Base-by-base conservation (phyloP, 73 alveolate genomes). In the Blepharisma stoltei region DNA sequence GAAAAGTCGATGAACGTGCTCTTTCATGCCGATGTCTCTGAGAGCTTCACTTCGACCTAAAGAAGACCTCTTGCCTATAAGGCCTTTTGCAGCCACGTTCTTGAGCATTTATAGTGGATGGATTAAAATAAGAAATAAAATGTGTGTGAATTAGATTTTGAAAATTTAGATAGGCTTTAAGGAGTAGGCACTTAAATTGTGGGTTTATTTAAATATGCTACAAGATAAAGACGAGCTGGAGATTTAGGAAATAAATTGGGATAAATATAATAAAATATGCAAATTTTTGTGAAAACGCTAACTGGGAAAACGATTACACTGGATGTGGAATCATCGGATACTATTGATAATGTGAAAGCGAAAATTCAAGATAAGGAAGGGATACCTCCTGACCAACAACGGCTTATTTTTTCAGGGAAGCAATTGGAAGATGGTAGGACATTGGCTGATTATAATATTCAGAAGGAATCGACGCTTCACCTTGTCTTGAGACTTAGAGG, bases 11-110 rank as follows among this genome's bases (percentile, higher is more conserved):
- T 68, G 60, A 23, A 82, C 86, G 70, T 82, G 84, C 54, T 81
- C 86, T 43, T 81, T 67, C 79, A 81, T 65, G 37, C 89, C 71
- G 21, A 83, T 82, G 65, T 86, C 93, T 47, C 53, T 46, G 14
- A n/a, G 43, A 11, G 43, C 83, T 38, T 32, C 60, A 43, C 47
- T 49, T 53, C 47, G 54, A 54, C 14, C 14, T 18, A 43, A 11
- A n/a, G 76, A 11, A 9, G 55, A 69, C 79, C 79, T 46, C 14
- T 37, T 41, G 55, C 20, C 69, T 20, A 14, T 11, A 41, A n/a
- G 25, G 41, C 32, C 25, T 69, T 46, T 69, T 69, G 20, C 41
- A n/a, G 69, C 69, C 11, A 37, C 69, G 11, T 69, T 65, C 79
- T 69, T 37, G 32, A 69, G 23, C 73, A 60, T 60, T 60, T 60